A percentile compares a stretch with the other conserved stretches of the same genome.
Conservation (phyloP, 2,329 filamentous ascomycete genomes). For the Ophiostoma piceae region DNA sequence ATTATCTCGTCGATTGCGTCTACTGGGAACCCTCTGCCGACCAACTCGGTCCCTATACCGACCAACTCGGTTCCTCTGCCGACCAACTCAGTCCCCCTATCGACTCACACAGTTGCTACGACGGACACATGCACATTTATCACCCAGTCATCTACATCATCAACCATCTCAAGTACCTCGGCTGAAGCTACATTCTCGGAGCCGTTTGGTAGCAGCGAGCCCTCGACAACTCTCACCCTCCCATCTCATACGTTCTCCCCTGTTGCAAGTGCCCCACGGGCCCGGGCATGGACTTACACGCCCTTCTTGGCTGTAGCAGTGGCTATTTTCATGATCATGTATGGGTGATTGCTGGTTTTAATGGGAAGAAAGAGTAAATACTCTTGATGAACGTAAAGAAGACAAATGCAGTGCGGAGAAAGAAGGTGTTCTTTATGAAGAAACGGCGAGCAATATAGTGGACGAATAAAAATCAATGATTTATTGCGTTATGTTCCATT, state of each 20-base stretch:
- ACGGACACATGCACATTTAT: not conserved
- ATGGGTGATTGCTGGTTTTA: not conserved
- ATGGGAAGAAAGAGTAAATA: not conserved
- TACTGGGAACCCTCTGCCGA: too few relatives aligned
- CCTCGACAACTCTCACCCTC: not conserved
- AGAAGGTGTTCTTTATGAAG: not conserved
- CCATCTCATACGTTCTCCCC: constrained; percentile 7
- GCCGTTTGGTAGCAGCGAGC: not conserved
- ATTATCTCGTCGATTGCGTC: not conserved
- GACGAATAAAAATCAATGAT: not conserved
- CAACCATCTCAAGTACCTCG: not conserved
- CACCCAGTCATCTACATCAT: not conserved
- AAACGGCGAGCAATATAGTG: not conserved
- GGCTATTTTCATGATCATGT: not conserved
- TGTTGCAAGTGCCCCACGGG: not conserved
- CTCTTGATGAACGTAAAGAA: too few relatives aligned
- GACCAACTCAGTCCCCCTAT: not conserved
- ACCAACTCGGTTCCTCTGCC: not conserved
- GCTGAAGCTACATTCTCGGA: not conserved
- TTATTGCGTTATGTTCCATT: not conserved
- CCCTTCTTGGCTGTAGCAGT: not conserved
- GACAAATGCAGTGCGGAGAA: too few relatives aligned
- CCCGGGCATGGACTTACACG: not conserved
- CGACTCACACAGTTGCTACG: too few relatives aligned
- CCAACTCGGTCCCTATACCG: not conserved